phyloP scores from a whole-genome alignment of 148 eudicot species.

The Linanthus parryae region DNA sequence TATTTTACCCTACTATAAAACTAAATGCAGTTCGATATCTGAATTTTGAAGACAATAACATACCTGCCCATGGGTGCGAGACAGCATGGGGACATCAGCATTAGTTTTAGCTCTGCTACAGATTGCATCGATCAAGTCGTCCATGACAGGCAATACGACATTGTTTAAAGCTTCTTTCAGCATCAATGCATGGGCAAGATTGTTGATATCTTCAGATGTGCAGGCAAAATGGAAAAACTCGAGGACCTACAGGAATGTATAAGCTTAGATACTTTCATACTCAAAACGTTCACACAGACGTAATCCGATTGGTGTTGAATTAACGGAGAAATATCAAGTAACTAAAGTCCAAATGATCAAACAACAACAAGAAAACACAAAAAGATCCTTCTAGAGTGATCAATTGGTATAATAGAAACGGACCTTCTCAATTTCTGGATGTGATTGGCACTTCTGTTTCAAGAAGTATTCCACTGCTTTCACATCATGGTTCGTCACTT shows the following conservation, averaged over 20 bases:
- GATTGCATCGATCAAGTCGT: conserved; percentile 52
- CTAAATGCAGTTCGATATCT: conserved; percentile 2
- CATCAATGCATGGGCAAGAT: conserved; percentile 91
- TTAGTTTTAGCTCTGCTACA: conserved; percentile 54
- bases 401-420: conserved; percentile 3
- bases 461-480: conserved; percentile 93
- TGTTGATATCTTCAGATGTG: conserved; percentile 97
- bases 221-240: conserved; percentile 98
- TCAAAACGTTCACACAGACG: background rate
- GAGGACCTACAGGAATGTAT: conserved; percentile 44
- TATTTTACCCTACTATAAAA: too few relatives aligned
- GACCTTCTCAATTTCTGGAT: conserved; percentile 80
- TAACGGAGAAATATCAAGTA: background rate
- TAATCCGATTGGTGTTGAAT: background rate
- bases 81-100: conserved; percentile 75
- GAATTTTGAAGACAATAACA: background rate
- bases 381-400: background rate
- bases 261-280: background rate
- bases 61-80: conserved; percentile 99
- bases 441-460: conserved; percentile 70
- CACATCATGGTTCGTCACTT: conserved; percentile 91
- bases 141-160: conserved; percentile 59
- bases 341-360: background rate
- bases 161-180: conserved; percentile 64
- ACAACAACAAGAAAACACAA: background rate